Evolutionary conservation across 192 early-diverging fungal species (phyloP).

Genomic region (Coemansia sp.): DNA sequence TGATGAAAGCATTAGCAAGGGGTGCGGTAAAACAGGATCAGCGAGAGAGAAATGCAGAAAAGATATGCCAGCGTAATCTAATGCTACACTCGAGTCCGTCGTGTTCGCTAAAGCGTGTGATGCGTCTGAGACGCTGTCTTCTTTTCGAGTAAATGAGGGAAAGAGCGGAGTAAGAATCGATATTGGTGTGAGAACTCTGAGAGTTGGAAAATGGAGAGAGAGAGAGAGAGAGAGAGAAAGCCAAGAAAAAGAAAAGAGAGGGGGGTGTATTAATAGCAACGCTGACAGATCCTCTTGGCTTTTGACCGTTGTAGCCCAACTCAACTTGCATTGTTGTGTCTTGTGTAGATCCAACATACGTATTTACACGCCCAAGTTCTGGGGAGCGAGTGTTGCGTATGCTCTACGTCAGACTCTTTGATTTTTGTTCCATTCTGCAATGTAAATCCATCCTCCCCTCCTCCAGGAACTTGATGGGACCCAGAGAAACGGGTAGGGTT

Average conservation of each 20-base stretch:
- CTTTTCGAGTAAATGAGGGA: background rate
- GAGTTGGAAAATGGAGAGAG: background rate
- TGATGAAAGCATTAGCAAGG: constrained; percentile 20
- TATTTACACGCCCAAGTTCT: background rate
- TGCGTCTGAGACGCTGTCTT: background rate
- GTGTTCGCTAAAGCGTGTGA: background rate
- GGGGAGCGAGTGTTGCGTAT: background rate
- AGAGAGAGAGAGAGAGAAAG: background rate
- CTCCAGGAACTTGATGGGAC: background rate
- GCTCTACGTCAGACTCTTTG: background rate
- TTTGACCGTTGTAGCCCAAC: background rate
- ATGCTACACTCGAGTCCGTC: background rate
- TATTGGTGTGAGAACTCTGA: background rate
- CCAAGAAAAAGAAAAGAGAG: background rate
- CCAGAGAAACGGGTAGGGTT: background rate
- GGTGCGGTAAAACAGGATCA: background rate
- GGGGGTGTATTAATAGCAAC: background rate
- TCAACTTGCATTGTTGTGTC: background rate
- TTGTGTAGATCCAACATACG: background rate
- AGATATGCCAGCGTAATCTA: background rate
- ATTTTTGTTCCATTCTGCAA: background rate
- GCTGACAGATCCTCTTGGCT: background rate
- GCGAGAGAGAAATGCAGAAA: background rate
- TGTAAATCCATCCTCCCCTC: too few relatives aligned
- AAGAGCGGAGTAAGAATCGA: background rate